Base-by-base conservation (phyloP, 306 rosid genomes). In the Castanospermum australe region DNA sequence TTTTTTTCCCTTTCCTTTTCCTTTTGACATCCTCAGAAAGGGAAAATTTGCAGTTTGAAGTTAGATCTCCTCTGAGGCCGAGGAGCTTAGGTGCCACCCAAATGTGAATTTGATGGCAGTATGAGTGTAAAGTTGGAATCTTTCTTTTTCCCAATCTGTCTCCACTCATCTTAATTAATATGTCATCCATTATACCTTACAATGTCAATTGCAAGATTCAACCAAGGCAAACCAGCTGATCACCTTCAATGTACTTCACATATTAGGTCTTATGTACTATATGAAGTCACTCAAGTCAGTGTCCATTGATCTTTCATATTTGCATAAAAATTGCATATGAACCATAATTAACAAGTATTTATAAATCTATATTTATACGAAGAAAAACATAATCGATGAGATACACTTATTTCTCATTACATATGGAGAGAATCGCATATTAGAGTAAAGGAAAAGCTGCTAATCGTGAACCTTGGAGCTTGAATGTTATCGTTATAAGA, bases 41-140 rank as follows among this genome's bases (percentile, higher is more conserved):
- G 57, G 30, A 59, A 57, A 17, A 4, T 22, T 66, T 74, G 78
- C 5, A 51, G 77, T 61, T n/a, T 61, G 44, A 79, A 67, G 73
- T 57, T 75, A 60, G 78, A 67, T 79, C 36, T 39, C 47, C 36
- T 62, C 47, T 28, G 36, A 44, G 39, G 32, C 10, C 17, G 63
- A 73, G 51, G 73, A 45, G 81, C 20, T 42, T 57, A 75, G 71
- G 76, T 75, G 76, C 11, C 79, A 71, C 44, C 77, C 62, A 67
- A 61, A 28, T 57, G 59, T 64, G 82, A 80, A 24, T 39, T 68
- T 61, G 87, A 80, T 35, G 81, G 42, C 63, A 79, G 56, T 35
- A 39, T 38, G 59, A 55, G 59, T 75, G 44, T 68, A 17, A 75
- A 82, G 73, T 6, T 11, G 44, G 69, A 54, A 77, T 71, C 47